Conservation (phyloP, 495 filamentous ascomycete genomes). For the Staphylotrichum tortipilum region DNA sequence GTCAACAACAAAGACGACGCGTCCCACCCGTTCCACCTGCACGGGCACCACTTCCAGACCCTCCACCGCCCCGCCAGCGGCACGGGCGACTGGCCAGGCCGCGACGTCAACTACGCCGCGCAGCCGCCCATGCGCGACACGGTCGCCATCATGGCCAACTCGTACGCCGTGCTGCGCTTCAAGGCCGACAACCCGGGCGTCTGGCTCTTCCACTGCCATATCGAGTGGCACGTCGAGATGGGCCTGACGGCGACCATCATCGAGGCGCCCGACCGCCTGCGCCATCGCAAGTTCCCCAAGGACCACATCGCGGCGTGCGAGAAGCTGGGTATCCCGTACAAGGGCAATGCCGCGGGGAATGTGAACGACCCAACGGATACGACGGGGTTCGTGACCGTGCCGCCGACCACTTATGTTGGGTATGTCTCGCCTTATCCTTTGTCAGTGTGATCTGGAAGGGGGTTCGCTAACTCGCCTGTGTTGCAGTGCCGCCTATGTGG, state of each 20-base stretch:
- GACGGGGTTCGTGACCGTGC: constrained; percentile 38
- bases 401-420: too few species aligned
- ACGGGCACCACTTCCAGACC: constrained; percentile 79
- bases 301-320: constrained; percentile 54
- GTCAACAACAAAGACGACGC: constrained; percentile 70
- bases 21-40: constrained; percentile 44
- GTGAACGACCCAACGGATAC: constrained; percentile 53
- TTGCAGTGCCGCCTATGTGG: too few species aligned
- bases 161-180: constrained; percentile 52
- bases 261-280: constrained; percentile 56
- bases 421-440: too few species aligned
- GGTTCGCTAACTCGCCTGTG: too few species aligned
- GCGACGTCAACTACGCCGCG: constrained; percentile 36
- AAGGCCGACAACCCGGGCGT: constrained; percentile 63
- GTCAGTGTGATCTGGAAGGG: too few species aligned
- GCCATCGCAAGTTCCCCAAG: constrained; percentile 51
- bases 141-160: constrained; percentile 43
- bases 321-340: constrained; percentile 37
- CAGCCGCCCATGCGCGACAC: constrained; percentile 47
- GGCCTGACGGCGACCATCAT: constrained; percentile 65
- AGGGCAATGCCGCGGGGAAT: constrained; percentile 73
- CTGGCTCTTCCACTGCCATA: constrained; percentile 75
- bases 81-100: constrained; percentile 30
- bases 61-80: constrained; percentile 42
- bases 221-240: constrained; percentile 71